Base-by-base conservation (phyloP, 345 rosid species). In the Arabidopsis suecica region DNA sequence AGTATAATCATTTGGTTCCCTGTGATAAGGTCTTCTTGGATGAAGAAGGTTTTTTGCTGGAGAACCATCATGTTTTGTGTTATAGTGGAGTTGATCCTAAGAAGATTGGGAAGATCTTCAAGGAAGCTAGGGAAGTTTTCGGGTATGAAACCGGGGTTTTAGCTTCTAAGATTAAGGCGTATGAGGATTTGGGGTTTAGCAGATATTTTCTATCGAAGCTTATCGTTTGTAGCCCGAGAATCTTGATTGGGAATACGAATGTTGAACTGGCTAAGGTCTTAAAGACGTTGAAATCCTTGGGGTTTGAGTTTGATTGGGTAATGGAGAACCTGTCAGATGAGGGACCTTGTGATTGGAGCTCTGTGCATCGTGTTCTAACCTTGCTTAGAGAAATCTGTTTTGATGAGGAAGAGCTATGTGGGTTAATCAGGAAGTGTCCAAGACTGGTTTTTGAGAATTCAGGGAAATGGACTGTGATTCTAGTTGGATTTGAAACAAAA, bases 11-110 rank as follows among this genome's bases (percentile, higher is more conserved):
- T 69, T 49, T 88, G 5, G 87, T 93, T 69, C 94, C 88, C 0
- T 71, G 61, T 45, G 83, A 83, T 66, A 74, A 81, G 80, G 73
- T 85, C 59, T 91, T 85, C 65, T 83, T 91, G 84, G 70, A 73
- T 55, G 94, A 93, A 56, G 98, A 93, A 58, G 77, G 33, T 32
- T 62, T 80, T 23, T 78, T 91, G 85, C 62, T 91, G 7, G 86
- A 87, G 80, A 91, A 93, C 68, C 88, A 84, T 73, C 83, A 82
- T 67, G 86, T 84, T 33, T 65, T 93, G 74, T 91, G 89, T 80
- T 61, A 80, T 20, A 82, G 75, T 75, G 96, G 94, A 1, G 57
- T 93, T 55, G 83, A 81, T 9, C 80, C 84, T 1, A 81, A 78
- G 71, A 78, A 78, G 80, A 85, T 91, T 14, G 97, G 97, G 32